Percentiles rank a stretch among this genome's conserved stretches.
Evolutionary conservation across 2,329 filamentous ascomycete species (phyloP).

Genomic region (Peltaster fructicola): DNA sequence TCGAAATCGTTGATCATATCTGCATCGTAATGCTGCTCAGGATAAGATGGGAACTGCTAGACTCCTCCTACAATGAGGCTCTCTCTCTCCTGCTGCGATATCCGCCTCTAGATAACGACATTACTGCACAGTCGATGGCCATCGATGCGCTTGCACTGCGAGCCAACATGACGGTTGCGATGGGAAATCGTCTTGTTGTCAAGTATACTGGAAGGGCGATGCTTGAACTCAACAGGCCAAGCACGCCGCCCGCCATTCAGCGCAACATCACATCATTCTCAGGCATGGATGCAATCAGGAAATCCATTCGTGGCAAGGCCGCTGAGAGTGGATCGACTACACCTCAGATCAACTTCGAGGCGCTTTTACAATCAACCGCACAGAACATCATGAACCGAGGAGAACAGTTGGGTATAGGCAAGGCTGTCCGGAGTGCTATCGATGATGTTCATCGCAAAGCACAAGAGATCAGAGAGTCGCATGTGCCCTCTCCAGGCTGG

Average conservation of each 20-base stretch:
- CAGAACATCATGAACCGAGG: slow-evolving; percentile 56
- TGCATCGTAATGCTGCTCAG: slow-evolving; percentile 86
- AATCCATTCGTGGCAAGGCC: slow-evolving; percentile 3
- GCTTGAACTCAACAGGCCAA: slow-evolving; percentile 11
- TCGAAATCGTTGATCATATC: slow-evolving; percentile 75
- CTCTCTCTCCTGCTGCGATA: slow-evolving; percentile 73
- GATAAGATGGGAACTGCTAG: slow-evolving; percentile 74
- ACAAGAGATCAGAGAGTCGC: slow-evolving; percentile 40
- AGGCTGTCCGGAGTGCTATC: slow-evolving; percentile 63
- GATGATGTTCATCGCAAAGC: slow-evolving; percentile 65
- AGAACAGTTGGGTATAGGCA: slow-evolving; percentile 63
- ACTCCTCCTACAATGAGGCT: slow-evolving; percentile 74
- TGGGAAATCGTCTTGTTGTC: slow-evolving; percentile 47
- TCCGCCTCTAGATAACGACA: slow-evolving; percentile 35
- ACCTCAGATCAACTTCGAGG: slow-evolving; percentile 54
- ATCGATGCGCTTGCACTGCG: slow-evolving; percentile 65
- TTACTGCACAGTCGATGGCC: slow-evolving; percentile 48
- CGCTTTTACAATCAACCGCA: slow-evolving; percentile 57
- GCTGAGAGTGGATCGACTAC: slow-evolving; percentile 25
- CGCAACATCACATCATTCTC: slow-evolving; percentile 19
- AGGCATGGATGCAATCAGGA: slow-evolving; percentile 8
- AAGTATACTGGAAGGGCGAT: slow-evolving; percentile 45
- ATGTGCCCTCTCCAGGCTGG: slow-evolving; percentile 14
- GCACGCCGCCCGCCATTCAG: slow-evolving; percentile 17
- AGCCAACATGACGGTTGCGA: slow-evolving; percentile 43